phyloP scores from a whole-genome alignment of 345 rosid species.

The Populus alba region DNA sequence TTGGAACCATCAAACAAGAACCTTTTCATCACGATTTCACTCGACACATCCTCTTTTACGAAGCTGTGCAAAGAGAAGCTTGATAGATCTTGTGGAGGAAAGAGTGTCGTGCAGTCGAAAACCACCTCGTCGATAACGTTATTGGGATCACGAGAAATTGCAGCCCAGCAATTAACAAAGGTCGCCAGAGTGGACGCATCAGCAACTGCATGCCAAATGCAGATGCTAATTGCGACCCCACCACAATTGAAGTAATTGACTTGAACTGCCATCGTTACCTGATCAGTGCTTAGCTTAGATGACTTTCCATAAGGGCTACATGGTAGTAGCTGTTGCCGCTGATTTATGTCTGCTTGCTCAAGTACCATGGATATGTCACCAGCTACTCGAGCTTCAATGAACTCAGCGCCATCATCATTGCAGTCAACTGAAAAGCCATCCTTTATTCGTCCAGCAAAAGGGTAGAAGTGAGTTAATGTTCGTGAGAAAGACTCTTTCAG shows the following conservation, averaged over 20 bases:
- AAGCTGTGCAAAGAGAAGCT: background rate
- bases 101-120: constrained; percentile 19
- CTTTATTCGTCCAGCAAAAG: constrained; percentile 6
- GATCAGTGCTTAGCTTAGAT: background rate
- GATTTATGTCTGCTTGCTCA: background rate
- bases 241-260: constrained; percentile 20
- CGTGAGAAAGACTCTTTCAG: constrained; percentile 5
- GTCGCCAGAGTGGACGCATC: constrained; percentile 10
- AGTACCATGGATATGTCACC: constrained; percentile 1
- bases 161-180: constrained; percentile 16
- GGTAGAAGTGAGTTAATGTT: constrained; percentile 1
- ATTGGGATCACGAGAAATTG: background rate
- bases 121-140: background rate
- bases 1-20: constrained; percentile 18
- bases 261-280: background rate
- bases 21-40: constrained; percentile 8
- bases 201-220: constrained; percentile 15
- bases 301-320: background rate
- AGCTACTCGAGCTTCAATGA: background rate
- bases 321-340: background rate
- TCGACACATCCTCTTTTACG: background rate
- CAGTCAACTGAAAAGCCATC: background rate
- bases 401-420: constrained; percentile 5
- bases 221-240: constrained; percentile 12
- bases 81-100: constrained; percentile 18